Percentiles rank a stretch among this genome's conserved stretches.
Conservation (phyloP, 257 asterid species). For the Gentiana macrophylla region DNA sequence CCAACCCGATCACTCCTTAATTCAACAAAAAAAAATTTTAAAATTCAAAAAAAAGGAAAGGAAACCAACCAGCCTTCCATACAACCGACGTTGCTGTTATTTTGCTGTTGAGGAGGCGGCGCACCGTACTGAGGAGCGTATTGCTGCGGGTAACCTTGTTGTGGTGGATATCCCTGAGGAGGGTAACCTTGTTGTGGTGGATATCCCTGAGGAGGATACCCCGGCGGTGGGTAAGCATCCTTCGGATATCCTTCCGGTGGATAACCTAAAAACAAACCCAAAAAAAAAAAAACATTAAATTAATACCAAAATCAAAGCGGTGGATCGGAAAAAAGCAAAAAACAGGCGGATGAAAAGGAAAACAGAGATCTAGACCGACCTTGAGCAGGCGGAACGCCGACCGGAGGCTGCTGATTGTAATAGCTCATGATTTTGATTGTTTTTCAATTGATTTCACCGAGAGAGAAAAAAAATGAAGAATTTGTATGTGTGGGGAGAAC, state of each 20-base stretch:
- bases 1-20: too few relatives aligned
- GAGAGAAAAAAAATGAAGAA: too few relatives aligned
- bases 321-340: neutral
- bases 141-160: conserved; percentile 25
- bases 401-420: conserved; percentile 33
- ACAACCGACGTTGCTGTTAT: conserved; percentile 10
- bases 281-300: neutral
- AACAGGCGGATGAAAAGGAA: neutral
- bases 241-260: conserved; percentile 31
- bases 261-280: conserved; percentile 20
- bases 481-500: too few relatives aligned
- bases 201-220: conserved; percentile 39
- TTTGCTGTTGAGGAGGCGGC: conserved; percentile 30
- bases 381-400: conserved; percentile 31
- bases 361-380: conserved; percentile 11
- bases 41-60: neutral
- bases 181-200: conserved; percentile 20
- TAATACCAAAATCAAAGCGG: neutral
- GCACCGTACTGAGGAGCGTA: conserved; percentile 35
- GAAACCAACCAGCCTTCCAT: conserved; percentile 25
- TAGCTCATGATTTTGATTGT: conserved; percentile 20
- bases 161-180: conserved; percentile 19
- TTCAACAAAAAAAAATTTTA: neutral
- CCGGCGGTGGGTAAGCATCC: conserved; percentile 35
- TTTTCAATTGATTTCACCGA: too few relatives aligned